phyloP scores from a whole-genome alignment of 306 rosid genomes.

The Sicyos baderoa region DNA sequence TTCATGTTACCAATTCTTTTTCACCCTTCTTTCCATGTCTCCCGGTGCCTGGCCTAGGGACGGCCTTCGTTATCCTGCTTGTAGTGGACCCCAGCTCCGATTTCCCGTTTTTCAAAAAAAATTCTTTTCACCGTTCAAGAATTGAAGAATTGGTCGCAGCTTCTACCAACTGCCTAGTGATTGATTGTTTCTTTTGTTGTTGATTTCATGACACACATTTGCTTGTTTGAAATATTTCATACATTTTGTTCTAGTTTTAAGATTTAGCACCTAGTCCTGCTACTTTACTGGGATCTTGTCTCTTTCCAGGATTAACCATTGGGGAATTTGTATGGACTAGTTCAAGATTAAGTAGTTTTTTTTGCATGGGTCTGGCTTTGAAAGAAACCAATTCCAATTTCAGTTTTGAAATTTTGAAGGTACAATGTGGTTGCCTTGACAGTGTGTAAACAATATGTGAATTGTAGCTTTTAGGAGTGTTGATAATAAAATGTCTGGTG shows the following conservation, averaged over 20 bases:
- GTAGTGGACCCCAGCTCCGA: no score
- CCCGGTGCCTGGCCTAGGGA: no score
- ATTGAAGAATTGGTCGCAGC: not conserved
- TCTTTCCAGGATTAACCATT: not conserved
- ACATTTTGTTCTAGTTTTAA: not conserved
- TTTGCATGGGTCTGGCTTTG: not conserved
- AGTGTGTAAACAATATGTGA: not conserved
- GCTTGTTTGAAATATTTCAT: not conserved
- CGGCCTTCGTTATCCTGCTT: no score
- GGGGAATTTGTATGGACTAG: not conserved
- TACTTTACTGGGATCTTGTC: not conserved
- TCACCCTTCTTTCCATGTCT: not conserved
- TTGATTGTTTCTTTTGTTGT: not conserved
- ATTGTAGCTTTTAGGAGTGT: conserved; percentile 9
- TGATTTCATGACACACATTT: not conserved
- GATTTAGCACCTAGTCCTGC: not conserved
- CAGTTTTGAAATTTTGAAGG: not conserved
- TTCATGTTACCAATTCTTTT: not conserved
- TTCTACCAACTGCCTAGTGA: not conserved
- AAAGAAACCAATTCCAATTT: not conserved
- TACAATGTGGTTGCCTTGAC: not conserved
- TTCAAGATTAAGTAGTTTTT: not conserved
- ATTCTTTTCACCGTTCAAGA: not conserved
- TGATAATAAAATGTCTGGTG: not conserved
- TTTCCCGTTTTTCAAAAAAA: not conserved